phyloP scores from a whole-genome alignment of 179 eudicot species.

The Sideroxylon spinosum region DNA sequence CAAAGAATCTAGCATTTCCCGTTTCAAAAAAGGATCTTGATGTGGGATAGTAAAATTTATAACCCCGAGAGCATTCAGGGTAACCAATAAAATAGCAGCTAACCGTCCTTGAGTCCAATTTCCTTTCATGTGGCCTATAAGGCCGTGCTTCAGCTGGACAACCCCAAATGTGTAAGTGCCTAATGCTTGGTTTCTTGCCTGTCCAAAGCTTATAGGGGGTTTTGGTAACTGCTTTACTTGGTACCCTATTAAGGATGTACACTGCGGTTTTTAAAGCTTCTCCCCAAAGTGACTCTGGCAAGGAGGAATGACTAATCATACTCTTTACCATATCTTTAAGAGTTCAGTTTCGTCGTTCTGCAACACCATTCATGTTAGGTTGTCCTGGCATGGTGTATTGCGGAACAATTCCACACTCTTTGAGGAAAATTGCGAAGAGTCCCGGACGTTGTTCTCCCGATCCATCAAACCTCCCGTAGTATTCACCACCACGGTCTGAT shows the following conservation, averaged over 20 bases:
- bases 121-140: no score
- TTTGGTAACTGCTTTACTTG: background rate
- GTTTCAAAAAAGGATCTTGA: background rate
- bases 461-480: slow-evolving; percentile 15
- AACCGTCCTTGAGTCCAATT: no score
- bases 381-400: slow-evolving; percentile 13
- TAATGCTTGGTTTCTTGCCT: slow-evolving; percentile 3
- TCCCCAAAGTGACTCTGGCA: no score
- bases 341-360: background rate
- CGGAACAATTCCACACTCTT: slow-evolving; percentile 5
- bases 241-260: no score
- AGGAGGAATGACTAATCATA: no score
- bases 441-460: slow-evolving; percentile 15
- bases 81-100: no score
- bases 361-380: background rate
- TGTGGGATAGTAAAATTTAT: background rate
- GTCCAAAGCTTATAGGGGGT: slow-evolving; percentile 13
- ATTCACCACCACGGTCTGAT: slow-evolving; percentile 18
- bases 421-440: background rate
- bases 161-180: slow-evolving; percentile 15
- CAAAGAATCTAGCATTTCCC: background rate
- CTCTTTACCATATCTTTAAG: slow-evolving; percentile 10
- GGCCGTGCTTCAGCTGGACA: background rate
- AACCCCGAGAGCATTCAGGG: no score
- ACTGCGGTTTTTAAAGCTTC: no score